Evolutionary conservation across 306 rosid genomes (phyloP).

Genomic region (Rosa lucieae): DNA sequence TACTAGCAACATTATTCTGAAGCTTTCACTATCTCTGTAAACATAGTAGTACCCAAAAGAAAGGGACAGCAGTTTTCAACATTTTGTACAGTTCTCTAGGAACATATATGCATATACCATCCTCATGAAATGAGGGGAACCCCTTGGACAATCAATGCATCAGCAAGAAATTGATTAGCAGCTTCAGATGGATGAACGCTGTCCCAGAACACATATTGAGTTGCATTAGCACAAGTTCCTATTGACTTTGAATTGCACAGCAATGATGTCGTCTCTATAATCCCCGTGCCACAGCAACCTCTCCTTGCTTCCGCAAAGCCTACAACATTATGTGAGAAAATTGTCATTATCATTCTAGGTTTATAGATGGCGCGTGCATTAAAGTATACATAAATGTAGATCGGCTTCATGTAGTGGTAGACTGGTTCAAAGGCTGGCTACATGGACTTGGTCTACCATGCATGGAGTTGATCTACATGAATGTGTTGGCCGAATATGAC

Average conservation of each 20-base stretch:
- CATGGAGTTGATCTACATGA: neutral
- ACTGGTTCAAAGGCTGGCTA: neutral
- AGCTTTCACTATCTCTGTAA: conserved; percentile 11
- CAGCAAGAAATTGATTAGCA: conserved; percentile 87
- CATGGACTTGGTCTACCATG: neutral
- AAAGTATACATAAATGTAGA: neutral
- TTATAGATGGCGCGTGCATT: neutral
- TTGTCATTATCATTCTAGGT: neutral
- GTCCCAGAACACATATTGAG: conserved; percentile 93
- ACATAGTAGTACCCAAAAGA: neutral
- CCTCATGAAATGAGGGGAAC: conserved; percentile 56
- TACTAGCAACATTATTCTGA: conserved; percentile 20
- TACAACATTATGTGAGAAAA: conserved; percentile 14
- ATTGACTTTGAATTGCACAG: conserved; percentile 73
- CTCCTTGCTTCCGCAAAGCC: conserved; percentile 75
- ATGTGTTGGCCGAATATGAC: neutral
- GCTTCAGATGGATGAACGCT: conserved; percentile 92
- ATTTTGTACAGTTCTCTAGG: neutral
- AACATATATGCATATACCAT: conserved; percentile 7
- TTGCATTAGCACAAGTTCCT: conserved; percentile 90
- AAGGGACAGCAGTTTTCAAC: neutral
- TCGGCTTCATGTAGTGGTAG: neutral
- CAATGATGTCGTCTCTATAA: conserved; percentile 59
- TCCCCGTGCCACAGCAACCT: conserved; percentile 98
- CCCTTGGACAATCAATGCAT: conserved; percentile 65